phyloP scores from a whole-genome alignment of 371 early-diverging fungal genomes.

The Lichtheimia hyalospora region DNA sequence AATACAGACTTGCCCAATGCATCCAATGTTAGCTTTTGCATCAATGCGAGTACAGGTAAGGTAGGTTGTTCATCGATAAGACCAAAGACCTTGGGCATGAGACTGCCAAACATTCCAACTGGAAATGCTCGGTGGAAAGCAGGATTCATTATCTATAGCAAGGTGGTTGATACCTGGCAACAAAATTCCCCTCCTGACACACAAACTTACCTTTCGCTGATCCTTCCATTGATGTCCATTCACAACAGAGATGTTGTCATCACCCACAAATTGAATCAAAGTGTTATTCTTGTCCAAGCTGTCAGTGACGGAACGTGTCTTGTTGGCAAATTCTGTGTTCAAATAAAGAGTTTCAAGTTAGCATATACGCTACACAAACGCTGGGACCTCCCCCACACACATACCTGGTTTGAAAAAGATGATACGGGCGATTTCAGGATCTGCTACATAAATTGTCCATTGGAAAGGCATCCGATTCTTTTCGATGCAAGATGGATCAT shows the following conservation, averaged over 20 bases:
- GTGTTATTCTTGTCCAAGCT: slow-evolving; percentile 10
- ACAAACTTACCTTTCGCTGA: slow-evolving; percentile 28
- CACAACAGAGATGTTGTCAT: slow-evolving; percentile 23
- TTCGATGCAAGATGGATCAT: neutral
- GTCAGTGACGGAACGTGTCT: slow-evolving; percentile 6
- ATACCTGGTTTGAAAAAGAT: slow-evolving; percentile 36
- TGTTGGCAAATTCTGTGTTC: slow-evolving; percentile 1
- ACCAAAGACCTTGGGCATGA: slow-evolving; percentile 16
- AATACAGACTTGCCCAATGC: slow-evolving; percentile 34
- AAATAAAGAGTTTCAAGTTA: slow-evolving; percentile 10
- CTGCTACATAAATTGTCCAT: slow-evolving; percentile 32
- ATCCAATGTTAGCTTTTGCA: slow-evolving; percentile 34
- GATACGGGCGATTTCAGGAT: slow-evolving; percentile 25
- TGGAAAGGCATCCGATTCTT: slow-evolving; percentile 23
- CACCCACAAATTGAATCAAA: slow-evolving; percentile 23
- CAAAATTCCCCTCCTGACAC: neutral
- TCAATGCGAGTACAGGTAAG: slow-evolving; percentile 4
- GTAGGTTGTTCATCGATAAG: slow-evolving; percentile 21
- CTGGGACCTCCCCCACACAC: neutral
- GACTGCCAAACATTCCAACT: slow-evolving; percentile 23
- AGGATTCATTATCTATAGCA: slow-evolving; percentile 27
- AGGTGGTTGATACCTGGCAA: neutral
- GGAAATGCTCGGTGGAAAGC: slow-evolving; percentile 39
- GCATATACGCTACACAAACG: slow-evolving; percentile 1
- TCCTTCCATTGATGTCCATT: slow-evolving; percentile 41